These are phyloP conservation scores for Micractinium sp. DNA, from an alignment of 139 green algal species.

Conservation along the genomic window DNA sequence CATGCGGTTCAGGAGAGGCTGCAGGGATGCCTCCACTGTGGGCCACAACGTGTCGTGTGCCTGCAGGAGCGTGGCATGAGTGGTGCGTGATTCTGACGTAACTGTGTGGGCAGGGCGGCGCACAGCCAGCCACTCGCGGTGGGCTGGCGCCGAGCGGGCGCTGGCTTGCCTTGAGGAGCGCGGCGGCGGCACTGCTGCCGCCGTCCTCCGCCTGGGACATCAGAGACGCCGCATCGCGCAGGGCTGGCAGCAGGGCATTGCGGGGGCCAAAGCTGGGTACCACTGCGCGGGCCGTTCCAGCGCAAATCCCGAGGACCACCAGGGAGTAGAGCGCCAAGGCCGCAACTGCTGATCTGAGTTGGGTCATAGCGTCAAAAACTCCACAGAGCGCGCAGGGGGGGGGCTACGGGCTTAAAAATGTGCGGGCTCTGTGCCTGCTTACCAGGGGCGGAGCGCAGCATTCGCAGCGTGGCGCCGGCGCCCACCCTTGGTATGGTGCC, in stretches of 20 bases:
- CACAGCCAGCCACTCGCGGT: neutral
- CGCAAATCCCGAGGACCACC: neutral
- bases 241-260: neutral
- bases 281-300: neutral
- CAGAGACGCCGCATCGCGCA: neutral
- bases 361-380: neutral
- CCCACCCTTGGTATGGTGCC: no score
- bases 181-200: neutral
- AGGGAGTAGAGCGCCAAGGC: neutral
- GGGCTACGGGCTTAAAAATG: no score
- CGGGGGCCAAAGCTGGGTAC: neutral
- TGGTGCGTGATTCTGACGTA: no score
- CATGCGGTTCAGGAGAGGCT: neutral
- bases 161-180: neutral
- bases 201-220: neutral
- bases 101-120: neutral
- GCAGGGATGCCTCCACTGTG: neutral
- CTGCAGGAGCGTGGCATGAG: neutral
- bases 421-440: no score
- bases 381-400: no score
- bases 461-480: no score
- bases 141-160: neutral
- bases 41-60: constrained; percentile 21
- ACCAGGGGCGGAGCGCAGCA: no score
- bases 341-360: neutral